Evolutionary conservation across 2,329 filamentous ascomycete genomes (phyloP).

Genomic region (Penicillium sp.): DNA sequence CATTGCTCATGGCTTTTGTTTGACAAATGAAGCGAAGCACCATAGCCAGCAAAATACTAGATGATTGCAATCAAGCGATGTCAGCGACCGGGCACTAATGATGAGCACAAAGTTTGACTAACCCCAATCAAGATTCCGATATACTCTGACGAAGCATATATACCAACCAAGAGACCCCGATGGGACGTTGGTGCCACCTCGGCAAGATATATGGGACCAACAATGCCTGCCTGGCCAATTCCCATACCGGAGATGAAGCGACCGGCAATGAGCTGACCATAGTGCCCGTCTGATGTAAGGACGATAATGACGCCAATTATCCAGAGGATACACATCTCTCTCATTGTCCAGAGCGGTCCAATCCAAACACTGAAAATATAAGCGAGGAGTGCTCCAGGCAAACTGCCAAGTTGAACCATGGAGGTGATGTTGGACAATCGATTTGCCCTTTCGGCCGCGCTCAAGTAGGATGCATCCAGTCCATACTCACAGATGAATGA

Average conservation of each 20-base stretch:
- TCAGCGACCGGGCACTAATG: no score
- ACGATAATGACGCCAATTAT: conserved; percentile 1
- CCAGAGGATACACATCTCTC: conserved; percentile 3
- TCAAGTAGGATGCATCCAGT: not conserved
- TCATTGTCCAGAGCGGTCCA: conserved; percentile 2
- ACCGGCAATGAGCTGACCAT: conserved; percentile 1
- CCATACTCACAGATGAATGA: not conserved
- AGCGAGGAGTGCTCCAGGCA: not conserved
- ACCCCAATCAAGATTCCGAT: not conserved
- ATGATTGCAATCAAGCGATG: not conserved
- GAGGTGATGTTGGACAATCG: not conserved
- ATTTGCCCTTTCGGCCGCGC: not conserved
- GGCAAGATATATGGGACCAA: conserved; percentile 1
- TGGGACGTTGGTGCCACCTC: not conserved
- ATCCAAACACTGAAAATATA: conserved; percentile 2
- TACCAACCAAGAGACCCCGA: not conserved
- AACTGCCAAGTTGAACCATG: not conserved
- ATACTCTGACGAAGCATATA: not conserved
- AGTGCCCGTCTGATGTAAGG: not conserved
- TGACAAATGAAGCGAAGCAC: not conserved
- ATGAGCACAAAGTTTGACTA: not conserved
- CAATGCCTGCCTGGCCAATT: conserved; percentile 1
- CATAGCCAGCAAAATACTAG: not conserved
- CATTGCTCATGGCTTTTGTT: not conserved
- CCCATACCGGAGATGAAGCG: conserved; percentile 2